phyloP scores from a whole-genome alignment of 371 early-diverging fungal genomes.

The Syncephalastrum monosporum region DNA sequence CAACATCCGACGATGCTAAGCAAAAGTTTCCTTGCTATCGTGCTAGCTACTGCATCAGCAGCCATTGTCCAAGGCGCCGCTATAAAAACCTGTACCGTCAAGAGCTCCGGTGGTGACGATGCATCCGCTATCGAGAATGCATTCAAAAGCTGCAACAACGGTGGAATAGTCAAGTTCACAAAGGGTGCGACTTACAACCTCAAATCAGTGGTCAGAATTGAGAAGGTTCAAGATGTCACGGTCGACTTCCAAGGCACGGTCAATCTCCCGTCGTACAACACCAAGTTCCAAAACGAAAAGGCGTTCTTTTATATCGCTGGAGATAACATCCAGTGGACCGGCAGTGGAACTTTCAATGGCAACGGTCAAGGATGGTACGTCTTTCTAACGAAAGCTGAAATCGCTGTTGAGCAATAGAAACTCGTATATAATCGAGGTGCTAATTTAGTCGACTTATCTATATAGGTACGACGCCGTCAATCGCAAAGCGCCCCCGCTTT shows the following conservation, averaged over 20 bases:
- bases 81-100: slow-evolving; percentile 20
- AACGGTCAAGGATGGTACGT: slow-evolving; percentile 36
- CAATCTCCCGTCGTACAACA: slow-evolving; percentile 25
- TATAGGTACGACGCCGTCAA: slow-evolving; percentile 22
- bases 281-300: slow-evolving; percentile 20
- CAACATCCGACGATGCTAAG: no score
- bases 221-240: slow-evolving; percentile 21
- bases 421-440: no score
- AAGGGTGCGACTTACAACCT: slow-evolving; percentile 27
- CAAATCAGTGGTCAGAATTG: slow-evolving; percentile 19
- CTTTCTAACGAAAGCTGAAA: background rate
- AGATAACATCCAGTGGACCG: slow-evolving; percentile 25
- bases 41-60: no score
- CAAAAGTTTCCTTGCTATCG: no score
- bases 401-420: no score
- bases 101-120: slow-evolving; percentile 23
- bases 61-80: no score
- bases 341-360: slow-evolving; percentile 23
- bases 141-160: slow-evolving; percentile 29
- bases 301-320: slow-evolving; percentile 30
- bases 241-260: slow-evolving; percentile 30
- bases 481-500: slow-evolving; percentile 31
- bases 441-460: background rate
- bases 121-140: slow-evolving; percentile 24
- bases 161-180: slow-evolving; percentile 31